phyloP scores from a whole-genome alignment of 176 grass and related monocot genomes.

The Alopecurus myosuroides region DNA sequence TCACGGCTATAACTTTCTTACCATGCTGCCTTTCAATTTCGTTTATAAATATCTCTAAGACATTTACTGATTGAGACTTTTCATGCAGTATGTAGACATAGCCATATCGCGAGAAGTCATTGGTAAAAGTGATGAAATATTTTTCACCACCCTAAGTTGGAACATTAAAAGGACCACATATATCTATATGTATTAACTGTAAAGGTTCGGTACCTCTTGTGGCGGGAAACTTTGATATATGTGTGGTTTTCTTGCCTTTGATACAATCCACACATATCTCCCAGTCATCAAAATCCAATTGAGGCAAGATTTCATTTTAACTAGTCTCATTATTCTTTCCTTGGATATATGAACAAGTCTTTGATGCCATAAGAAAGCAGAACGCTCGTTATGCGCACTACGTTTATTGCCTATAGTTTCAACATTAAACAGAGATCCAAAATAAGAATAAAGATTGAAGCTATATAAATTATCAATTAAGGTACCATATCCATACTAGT shows the following conservation, averaged over 20 bases:
- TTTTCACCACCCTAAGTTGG: no score
- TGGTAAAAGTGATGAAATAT: no score
- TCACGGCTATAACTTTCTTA: no score
- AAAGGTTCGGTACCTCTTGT: not conserved
- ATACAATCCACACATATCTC: conserved; percentile 16
- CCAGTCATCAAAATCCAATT: conserved; percentile 25
- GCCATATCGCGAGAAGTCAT: not conserved
- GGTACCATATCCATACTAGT: conserved; percentile 7
- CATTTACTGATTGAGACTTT: not conserved
- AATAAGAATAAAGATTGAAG: not conserved
- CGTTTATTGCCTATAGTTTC: not conserved
- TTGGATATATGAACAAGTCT: no score
- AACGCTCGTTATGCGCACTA: conserved; percentile 8
- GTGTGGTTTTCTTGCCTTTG: not conserved
- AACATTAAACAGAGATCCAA: conserved; percentile 9
- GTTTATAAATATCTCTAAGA: conserved; percentile 11
- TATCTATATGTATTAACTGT: no score
- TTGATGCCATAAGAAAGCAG: no score
- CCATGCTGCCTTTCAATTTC: not conserved
- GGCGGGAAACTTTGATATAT: not conserved
- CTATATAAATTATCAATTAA: no score
- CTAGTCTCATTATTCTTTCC: not conserved
- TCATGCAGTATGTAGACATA: conserved; percentile 20
- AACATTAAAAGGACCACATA: no score
- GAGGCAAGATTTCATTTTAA: conserved; percentile 22